phyloP scores from a whole-genome alignment of 345 rosid genomes.

The Cardamine occulta region DNA sequence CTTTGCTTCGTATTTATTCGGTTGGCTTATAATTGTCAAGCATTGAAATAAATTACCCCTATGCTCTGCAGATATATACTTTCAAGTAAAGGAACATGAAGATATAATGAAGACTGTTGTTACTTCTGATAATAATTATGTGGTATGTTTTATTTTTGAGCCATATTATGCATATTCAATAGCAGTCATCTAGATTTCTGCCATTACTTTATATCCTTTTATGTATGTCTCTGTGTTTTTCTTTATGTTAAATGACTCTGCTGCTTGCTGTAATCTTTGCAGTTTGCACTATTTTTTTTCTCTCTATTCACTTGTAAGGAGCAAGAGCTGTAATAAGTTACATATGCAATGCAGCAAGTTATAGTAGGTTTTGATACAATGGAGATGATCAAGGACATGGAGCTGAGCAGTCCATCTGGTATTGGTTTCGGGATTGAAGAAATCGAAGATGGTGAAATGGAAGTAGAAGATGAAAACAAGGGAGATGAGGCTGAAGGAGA shows the following conservation, averaged over 20 bases:
- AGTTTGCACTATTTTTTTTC: not conserved
- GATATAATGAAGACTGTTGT: conserved; percentile 66
- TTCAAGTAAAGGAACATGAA: conserved; percentile 82
- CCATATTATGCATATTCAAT: not conserved
- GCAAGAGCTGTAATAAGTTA: conserved; percentile 14
- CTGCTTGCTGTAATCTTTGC: not conserved
- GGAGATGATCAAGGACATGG: conserved; percentile 79
- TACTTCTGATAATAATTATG: conserved; percentile 65
- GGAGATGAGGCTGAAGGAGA: conserved; percentile 48
- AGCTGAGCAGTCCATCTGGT: conserved; percentile 63
- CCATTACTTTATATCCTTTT: no score
- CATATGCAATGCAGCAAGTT: conserved; percentile 71
- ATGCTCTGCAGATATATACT: conserved; percentile 71
- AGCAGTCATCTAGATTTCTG: no score
- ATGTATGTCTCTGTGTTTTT: not conserved
- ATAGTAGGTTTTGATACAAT: conserved; percentile 77
- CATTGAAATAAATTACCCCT: conserved; percentile 24
- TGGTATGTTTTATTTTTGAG: conserved; percentile 55
- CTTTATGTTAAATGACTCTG: not conserved
- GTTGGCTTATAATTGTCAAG: not conserved
- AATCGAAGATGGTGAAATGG: conserved; percentile 51
- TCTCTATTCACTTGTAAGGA: conserved; percentile 12
- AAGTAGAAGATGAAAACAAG: conserved; percentile 55
- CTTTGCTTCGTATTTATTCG: not conserved
- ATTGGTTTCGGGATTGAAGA: conserved; percentile 71